Conservation (phyloP, 768 basidiomycete genomes). For the Macrolepiota albuminosa region DNA sequence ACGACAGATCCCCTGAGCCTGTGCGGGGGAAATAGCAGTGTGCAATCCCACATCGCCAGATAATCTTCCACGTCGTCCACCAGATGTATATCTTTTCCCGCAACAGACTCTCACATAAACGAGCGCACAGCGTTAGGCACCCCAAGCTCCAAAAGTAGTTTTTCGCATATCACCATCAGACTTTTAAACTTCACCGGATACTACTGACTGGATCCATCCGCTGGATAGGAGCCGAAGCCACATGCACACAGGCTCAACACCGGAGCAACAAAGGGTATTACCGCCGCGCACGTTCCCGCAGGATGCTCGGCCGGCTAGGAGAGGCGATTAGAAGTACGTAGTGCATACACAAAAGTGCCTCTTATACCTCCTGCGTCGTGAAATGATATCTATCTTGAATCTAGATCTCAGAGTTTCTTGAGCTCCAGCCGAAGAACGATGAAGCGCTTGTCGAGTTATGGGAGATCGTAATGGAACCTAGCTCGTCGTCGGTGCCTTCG, state of each 20-base stretch:
- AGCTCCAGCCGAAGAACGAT: constrained; percentile 56
- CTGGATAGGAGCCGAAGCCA: constrained; percentile 64
- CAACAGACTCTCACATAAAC: background rate
- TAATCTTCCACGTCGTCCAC: constrained; percentile 20
- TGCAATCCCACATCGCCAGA: background rate
- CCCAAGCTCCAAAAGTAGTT: no score
- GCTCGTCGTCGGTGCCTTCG: constrained; percentile 22
- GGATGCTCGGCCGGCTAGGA: constrained; percentile 49
- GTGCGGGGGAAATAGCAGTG: no score
- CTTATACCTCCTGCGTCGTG: background rate
- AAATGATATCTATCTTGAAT: background rate
- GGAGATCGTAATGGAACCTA: constrained; percentile 25
- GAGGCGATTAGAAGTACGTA: constrained; percentile 63
- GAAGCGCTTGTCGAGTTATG: constrained; percentile 59
- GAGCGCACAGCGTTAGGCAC: constrained; percentile 4
- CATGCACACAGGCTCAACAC: no score
- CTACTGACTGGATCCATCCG: background rate
- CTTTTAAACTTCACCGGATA: background rate
- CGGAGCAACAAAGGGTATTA: constrained; percentile 55
- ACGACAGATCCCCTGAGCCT: background rate
- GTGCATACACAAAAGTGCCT: background rate
- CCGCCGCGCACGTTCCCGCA: constrained; percentile 62
- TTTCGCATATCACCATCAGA: background rate
- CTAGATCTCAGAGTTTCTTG: constrained; percentile 57
- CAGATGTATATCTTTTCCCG: background rate